Evolutionary conservation across 345 rosid genomes (phyloP), one percentile per base, ranked within the genome.

Genomic region (Eucalyptus cladocalyx): DNA sequence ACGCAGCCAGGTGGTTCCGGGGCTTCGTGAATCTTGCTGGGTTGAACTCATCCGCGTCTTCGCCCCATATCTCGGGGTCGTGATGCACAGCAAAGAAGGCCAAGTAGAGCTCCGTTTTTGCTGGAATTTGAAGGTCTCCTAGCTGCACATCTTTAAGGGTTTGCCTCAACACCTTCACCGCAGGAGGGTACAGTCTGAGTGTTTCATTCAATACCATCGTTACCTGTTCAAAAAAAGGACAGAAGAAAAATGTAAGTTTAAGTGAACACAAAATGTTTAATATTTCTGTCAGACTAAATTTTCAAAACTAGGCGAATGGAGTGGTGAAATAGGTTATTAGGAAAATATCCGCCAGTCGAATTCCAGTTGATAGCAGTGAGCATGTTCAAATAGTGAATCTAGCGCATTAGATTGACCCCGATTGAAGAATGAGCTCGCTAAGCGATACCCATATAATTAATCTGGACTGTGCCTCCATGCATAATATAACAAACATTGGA

Each of bases 131-230:
- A 13, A 95, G 89, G 86, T 50, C 90, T 42, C 99, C 98, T 7
- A 95, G 91, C 91, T 92, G 91, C 45, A 95, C 93, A 4, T 88
- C 89, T 81, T 48, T 62, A 21, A 50, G 56, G 30, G 95, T 90
- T 92, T 93, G 88, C 87, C 97, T 94, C 90, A 80, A 88, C 89
- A 93, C 5, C 90, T 85, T 88, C 90, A 93, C 93, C 14, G 91
- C 94, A 17, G 98, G 97, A 50, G 98, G 91, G 92, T 97, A 97
- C 85, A 96, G 95, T 56, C 99, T 87, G 45, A 96, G 94, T 1
- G 96, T 93, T 92, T 96, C 99, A 13, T 94, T 91, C 88, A 97
- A 80, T 87, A 96, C 93, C 97, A 93, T 91, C 88, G 87, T 90
- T 86, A 28, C 19, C 51, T 69, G 37, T 37, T 69, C 80, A 67